Percentiles rank a stretch among this genome's conserved stretches.
phyloP scores from a whole-genome alignment of 2,329 filamentous ascomycete genomes.

The Phyllachora maydis region DNA sequence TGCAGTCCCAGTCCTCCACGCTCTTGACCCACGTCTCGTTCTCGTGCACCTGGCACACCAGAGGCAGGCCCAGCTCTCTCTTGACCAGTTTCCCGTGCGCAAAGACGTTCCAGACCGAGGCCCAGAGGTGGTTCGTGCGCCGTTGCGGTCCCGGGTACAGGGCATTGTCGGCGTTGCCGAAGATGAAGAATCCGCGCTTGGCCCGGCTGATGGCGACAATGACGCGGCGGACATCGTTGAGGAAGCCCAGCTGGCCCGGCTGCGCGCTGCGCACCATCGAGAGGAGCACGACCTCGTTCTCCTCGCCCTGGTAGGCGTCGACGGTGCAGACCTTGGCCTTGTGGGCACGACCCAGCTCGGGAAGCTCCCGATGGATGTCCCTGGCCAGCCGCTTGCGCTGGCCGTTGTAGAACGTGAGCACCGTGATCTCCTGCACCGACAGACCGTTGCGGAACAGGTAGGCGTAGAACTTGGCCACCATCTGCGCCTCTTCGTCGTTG shows the following conservation, averaged over 20 bases:
- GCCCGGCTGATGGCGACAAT: constrained; percentile 48
- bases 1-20: constrained; percentile 24
- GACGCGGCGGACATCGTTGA: constrained; percentile 37
- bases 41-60: constrained; percentile 41
- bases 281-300: constrained; percentile 66
- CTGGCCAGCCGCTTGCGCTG: constrained; percentile 53
- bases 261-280: constrained; percentile 59
- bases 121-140: constrained; percentile 21
- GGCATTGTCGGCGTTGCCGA: constrained; percentile 47
- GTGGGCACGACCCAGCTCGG: constrained; percentile 16
- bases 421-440: constrained; percentile 40
- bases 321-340: constrained; percentile 52
- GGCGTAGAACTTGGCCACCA: constrained; percentile 52
- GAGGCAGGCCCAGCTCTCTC: constrained; percentile 26
- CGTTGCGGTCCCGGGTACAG: too few species aligned
- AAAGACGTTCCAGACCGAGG: constrained; percentile 29
- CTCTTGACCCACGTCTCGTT: constrained; percentile 27
- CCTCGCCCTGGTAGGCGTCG: constrained; percentile 79
- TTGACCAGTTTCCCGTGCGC: constrained; percentile 11
- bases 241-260: constrained; percentile 44
- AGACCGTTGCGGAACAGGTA: constrained; percentile 54
- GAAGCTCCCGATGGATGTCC: too few species aligned
- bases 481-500: constrained; percentile 53
- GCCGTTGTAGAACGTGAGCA: constrained; percentile 77
- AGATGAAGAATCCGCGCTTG: constrained; percentile 61